These are phyloP conservation scores for Harrya chromipes DNA, from an alignment of 768 basidiomycete species.

Conservation along the genomic window DNA sequence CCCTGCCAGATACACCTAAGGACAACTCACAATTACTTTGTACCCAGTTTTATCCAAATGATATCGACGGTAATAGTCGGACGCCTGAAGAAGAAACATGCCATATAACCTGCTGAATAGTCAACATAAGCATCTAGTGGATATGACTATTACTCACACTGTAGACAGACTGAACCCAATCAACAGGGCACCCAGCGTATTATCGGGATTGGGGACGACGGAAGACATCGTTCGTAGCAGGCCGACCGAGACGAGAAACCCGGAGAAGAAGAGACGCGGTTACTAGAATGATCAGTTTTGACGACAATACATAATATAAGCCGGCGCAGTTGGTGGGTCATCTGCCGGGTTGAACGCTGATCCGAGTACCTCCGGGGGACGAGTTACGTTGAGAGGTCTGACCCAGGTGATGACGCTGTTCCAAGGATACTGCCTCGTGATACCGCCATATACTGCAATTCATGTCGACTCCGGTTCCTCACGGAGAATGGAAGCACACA, in stretches of 20 bases:
- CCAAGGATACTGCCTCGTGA: too few species aligned
- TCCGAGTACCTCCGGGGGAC: too few species aligned
- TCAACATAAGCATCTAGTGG: constrained; percentile 13
- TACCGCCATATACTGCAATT: too few species aligned
- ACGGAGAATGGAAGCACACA: too few species aligned
- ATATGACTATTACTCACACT: constrained; percentile 19
- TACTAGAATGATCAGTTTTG: constrained; percentile 1
- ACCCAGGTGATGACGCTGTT: too few species aligned
- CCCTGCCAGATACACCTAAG: background rate
- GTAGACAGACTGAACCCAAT: constrained; percentile 55
- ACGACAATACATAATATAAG: constrained; percentile 12
- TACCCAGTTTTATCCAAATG: constrained; percentile 49
- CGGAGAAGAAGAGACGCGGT: background rate
- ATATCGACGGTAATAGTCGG: constrained; percentile 54
- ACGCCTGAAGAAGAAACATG: constrained; percentile 50
- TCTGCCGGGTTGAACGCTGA: too few species aligned
- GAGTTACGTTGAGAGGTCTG: too few species aligned
- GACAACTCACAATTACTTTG: constrained; percentile 47
- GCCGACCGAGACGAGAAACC: background rate
- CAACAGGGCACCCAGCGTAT: constrained; percentile 60
- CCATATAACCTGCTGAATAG: constrained; percentile 44
- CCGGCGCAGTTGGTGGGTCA: background rate
- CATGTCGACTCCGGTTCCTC: too few species aligned
- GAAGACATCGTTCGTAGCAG: constrained; percentile 15
- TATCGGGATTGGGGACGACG: constrained; percentile 28